phyloP scores from a whole-genome alignment of 768 basidiomycete species.

The Sutorius australiensis region DNA sequence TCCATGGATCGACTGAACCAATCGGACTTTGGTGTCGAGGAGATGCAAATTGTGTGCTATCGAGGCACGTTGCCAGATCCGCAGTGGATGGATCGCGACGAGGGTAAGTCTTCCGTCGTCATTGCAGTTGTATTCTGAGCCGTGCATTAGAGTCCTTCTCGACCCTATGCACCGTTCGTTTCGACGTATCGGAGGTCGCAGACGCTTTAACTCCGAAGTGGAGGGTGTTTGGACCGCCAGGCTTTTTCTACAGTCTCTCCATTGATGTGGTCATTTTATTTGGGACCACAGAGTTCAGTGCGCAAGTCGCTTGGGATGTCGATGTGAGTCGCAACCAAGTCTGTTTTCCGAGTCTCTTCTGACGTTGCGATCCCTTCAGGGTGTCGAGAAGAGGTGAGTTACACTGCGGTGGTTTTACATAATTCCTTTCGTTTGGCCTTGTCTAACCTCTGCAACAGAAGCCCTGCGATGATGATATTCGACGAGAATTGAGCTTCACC shows the following conservation, averaged over 20 bases:
- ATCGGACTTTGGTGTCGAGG: neutral
- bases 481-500: conserved; percentile 1
- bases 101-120: neutral
- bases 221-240: neutral
- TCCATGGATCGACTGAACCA: neutral
- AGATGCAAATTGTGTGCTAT: neutral
- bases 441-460: neutral
- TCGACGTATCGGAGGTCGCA: conserved; percentile 6
- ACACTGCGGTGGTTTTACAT: too few relatives aligned
- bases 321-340: neutral
- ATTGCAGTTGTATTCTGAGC: neutral
- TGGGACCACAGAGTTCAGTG: conserved; percentile 25
- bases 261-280: conserved; percentile 13
- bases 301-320: conserved; percentile 11
- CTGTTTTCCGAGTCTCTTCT: neutral
- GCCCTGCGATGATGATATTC: conserved; percentile 3
- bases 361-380: neutral
- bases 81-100: neutral
- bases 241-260: conserved; percentile 1
- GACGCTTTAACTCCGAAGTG: neutral
- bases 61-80: neutral
- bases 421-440: too few relatives aligned
- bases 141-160: conserved; percentile 7
- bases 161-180: conserved; percentile 6
- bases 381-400: conserved; percentile 8